A percentile compares a stretch with the other conserved stretches of the same genome.
phyloP scores from a whole-genome alignment of 164 flowering plant genomes.

The Vitis cinerea region DNA sequence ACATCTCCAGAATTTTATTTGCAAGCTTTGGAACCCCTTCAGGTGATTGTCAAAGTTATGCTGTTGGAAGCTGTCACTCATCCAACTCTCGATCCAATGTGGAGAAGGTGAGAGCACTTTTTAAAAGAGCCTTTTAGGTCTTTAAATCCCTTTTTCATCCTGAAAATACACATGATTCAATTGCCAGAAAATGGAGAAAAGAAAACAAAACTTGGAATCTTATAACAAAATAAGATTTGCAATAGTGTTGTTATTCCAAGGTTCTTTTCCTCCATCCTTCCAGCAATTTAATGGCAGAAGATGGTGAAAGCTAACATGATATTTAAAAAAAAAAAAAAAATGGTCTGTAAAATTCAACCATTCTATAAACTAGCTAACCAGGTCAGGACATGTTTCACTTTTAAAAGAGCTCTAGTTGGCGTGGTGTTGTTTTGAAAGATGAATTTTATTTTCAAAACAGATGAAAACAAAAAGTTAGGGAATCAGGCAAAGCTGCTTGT shows the following conservation, averaged over 20 bases:
- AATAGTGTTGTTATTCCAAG: background rate
- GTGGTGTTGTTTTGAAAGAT: too few species aligned
- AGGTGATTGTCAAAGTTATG: slow-evolving; percentile 47
- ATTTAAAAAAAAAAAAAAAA: too few species aligned
- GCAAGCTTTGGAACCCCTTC: slow-evolving; percentile 68
- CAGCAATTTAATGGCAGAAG: background rate
- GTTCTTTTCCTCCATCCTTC: background rate
- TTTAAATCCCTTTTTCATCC: too few species aligned
- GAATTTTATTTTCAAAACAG: too few species aligned
- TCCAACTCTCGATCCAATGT: slow-evolving; percentile 33
- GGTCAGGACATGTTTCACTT: too few species aligned
- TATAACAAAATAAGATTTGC: background rate
- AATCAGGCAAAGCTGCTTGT: too few species aligned
- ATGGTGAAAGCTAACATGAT: too few species aligned
- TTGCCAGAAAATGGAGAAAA: background rate
- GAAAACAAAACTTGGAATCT: background rate
- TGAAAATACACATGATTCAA: background rate
- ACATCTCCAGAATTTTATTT: slow-evolving; percentile 45
- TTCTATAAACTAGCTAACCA: too few species aligned
- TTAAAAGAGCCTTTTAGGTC: too few species aligned
- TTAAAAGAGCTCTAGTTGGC: too few species aligned
- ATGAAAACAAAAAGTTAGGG: too few species aligned
- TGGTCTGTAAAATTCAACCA: too few species aligned
- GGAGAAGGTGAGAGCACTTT: slow-evolving; percentile 38
- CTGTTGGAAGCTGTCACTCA: slow-evolving; percentile 54